Conservation (phyloP, 2,329 filamentous ascomycete genomes). For the Aspergillus quadricinctus region DNA sequence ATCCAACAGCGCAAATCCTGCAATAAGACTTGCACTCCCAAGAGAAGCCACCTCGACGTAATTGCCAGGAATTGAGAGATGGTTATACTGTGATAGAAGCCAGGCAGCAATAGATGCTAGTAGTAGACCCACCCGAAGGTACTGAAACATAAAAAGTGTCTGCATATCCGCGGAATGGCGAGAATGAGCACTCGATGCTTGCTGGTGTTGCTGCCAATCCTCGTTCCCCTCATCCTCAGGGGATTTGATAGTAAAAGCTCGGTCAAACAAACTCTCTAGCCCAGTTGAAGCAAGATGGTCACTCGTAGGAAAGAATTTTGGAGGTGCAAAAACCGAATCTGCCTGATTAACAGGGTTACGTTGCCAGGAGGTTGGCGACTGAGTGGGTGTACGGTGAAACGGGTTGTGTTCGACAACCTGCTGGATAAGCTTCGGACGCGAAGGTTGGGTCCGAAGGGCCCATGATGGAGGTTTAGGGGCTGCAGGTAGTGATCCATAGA, state of each 20-base stretch:
- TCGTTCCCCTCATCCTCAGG: slow-evolving; percentile 23
- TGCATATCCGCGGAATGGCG: slow-evolving; percentile 8
- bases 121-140: slow-evolving; percentile 28
- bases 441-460: slow-evolving; percentile 32
- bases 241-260: slow-evolving; percentile 39
- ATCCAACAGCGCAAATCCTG: slow-evolving; percentile 38
- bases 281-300: slow-evolving; percentile 42
- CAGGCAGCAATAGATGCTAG: slow-evolving; percentile 28
- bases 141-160: slow-evolving; percentile 21
- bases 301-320: slow-evolving; percentile 42
- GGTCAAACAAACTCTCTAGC: slow-evolving; percentile 44
- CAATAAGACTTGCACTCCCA: slow-evolving; percentile 36
- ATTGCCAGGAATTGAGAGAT: slow-evolving; percentile 30
- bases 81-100: slow-evolving; percentile 28
- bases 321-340: slow-evolving; percentile 38
- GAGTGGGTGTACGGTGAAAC: slow-evolving; percentile 31
- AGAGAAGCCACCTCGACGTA: slow-evolving; percentile 37
- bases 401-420: slow-evolving; percentile 34
- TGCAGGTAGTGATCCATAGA: slow-evolving; percentile 40
- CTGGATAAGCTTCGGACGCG: slow-evolving; percentile 28
- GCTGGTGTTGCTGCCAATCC: slow-evolving; percentile 15
- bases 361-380: slow-evolving; percentile 19
- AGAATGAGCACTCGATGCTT: slow-evolving; percentile 2
- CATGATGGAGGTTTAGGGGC: slow-evolving; percentile 39
- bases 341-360: slow-evolving; percentile 9